Evolutionary conservation across 2,329 filamentous ascomycete genomes (phyloP).

Genomic region (Samsoniella hepiali): DNA sequence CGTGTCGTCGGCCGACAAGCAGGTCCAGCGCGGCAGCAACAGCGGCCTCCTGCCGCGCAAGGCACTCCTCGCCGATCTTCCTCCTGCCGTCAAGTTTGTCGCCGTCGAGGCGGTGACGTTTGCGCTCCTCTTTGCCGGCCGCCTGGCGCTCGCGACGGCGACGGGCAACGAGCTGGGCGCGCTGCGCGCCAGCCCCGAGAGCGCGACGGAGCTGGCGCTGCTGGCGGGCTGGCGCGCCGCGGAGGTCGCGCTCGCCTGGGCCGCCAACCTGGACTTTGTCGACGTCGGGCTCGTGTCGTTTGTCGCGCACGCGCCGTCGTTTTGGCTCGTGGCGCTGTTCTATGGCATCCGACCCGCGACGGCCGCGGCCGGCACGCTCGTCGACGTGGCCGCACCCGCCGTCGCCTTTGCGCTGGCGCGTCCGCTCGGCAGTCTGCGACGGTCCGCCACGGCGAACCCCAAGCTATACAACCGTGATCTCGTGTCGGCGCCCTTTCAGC

Average conservation of each 20-base stretch:
- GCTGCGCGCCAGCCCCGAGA: slow-evolving; percentile 62
- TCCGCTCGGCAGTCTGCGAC: slow-evolving; percentile 52
- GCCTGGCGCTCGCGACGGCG: slow-evolving; percentile 66
- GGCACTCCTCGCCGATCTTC: background rate
- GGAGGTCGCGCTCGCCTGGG: slow-evolving; percentile 72
- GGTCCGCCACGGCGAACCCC: slow-evolving; percentile 48
- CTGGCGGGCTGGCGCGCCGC: slow-evolving; percentile 53
- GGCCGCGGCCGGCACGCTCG: slow-evolving; percentile 57
- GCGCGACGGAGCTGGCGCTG: slow-evolving; percentile 57
- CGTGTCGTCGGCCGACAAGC: slow-evolving; percentile 6
- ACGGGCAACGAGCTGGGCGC: slow-evolving; percentile 61
- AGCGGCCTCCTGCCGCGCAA: background rate
- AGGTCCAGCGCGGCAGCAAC: background rate
- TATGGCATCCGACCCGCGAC: slow-evolving; percentile 66
- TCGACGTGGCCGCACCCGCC: slow-evolving; percentile 67
- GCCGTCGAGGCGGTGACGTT: slow-evolving; percentile 55
- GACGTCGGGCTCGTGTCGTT: slow-evolving; percentile 64
- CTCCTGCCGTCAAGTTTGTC: slow-evolving; percentile 45
- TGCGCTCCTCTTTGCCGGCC: slow-evolving; percentile 60
- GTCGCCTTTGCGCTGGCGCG: slow-evolving; percentile 75
- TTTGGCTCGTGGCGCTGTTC: slow-evolving; percentile 74
- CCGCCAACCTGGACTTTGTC: slow-evolving; percentile 68
- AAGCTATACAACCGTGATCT: slow-evolving; percentile 61
- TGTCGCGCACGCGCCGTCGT: slow-evolving; percentile 71
- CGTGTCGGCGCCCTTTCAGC: slow-evolving; percentile 59